Evolutionary conservation across 805 yeast species (phyloP), one percentile per base, ranked within the genome.

Genomic region (Debaryomyces hansenii): DNA sequence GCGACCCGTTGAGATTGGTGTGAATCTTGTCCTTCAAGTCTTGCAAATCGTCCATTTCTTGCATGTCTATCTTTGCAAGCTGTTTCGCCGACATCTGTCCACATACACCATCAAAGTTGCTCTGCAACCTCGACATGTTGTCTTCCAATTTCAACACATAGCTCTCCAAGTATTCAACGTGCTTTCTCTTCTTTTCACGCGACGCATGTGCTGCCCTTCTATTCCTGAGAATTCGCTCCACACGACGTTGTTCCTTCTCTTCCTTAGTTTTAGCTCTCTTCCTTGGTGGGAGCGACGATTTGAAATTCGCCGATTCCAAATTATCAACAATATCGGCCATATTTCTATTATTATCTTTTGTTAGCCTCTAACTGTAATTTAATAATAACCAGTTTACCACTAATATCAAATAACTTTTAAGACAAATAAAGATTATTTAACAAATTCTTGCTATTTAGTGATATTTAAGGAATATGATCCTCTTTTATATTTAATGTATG

Each of bases 171-270:
- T 80, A 83, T 67, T 90, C 96, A 47, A 94, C 85, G 63, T 92
- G 96, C 62, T 84, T 82, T 63, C 98, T 81, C 79, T 92, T 92
- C 80, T 92, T 91, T 63, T 94, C 99, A 55, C 99, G 81, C 24
- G 96, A 88, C 44, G 96, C 96, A 65, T 92, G 98, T 40, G 99
- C 99, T 12, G 98, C 98, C 63, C 92, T 86, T 61, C 98, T 82
- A 69, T 92, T 92, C 64, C 99, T 80, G 58, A 92, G 75, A 42
- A 94, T 91, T 42, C 99, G 77, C 69, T 94, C 98, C 45, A 91
- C 83, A 40, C 97, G 80, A 54, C 98, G 84, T 71, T 92, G 98
- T 67, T 94, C 98, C 72, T 92, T 94, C 71, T 92, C 98, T 69
- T 91, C 97, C 56, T 87, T 81, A 36, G 99, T 94, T 77, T 87